A percentile compares a stretch with the other conserved stretches of the same genome.
Conservation (phyloP, 2,329 filamentous ascomycete species). For the Colletotrichum cuscutae region DNA sequence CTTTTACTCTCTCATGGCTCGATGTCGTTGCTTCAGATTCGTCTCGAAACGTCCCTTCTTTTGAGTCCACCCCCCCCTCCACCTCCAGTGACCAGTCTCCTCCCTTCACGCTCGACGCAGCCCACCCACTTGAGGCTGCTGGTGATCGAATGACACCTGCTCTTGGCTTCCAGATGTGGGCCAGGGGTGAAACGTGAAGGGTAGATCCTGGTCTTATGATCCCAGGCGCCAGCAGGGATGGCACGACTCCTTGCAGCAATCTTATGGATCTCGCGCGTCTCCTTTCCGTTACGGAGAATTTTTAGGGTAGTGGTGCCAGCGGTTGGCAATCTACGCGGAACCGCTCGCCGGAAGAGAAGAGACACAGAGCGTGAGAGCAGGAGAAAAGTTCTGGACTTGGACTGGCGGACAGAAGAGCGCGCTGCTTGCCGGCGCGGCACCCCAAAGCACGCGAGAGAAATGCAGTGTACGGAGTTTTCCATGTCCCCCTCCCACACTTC, state of each 20-base stretch:
- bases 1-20: constrained; percentile 16
- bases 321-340: not conserved
- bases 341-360: not conserved
- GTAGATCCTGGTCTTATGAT: not conserved
- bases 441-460: not conserved
- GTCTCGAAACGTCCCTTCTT: constrained; percentile 26
- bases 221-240: not conserved
- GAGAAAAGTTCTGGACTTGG: not conserved
- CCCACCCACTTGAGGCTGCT: constrained; percentile 25
- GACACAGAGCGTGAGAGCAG: not conserved
- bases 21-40: constrained; percentile 34
- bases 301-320: constrained; percentile 9
- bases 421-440: not conserved
- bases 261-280: constrained; percentile 32
- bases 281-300: constrained; percentile 32
- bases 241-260: constrained; percentile 32
- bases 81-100: not conserved
- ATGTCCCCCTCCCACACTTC: not conserved
- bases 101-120: constrained; percentile 4
- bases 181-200: constrained; percentile 31
- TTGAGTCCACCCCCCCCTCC: not conserved
- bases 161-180: constrained; percentile 7
- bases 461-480: not conserved
- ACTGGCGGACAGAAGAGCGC: not conserved
- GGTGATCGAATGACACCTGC: constrained; percentile 28